Base-by-base conservation (phyloP, 2,329 filamentous ascomycete genomes). In the Nothophaeocryptopus gaeumannii region DNA sequence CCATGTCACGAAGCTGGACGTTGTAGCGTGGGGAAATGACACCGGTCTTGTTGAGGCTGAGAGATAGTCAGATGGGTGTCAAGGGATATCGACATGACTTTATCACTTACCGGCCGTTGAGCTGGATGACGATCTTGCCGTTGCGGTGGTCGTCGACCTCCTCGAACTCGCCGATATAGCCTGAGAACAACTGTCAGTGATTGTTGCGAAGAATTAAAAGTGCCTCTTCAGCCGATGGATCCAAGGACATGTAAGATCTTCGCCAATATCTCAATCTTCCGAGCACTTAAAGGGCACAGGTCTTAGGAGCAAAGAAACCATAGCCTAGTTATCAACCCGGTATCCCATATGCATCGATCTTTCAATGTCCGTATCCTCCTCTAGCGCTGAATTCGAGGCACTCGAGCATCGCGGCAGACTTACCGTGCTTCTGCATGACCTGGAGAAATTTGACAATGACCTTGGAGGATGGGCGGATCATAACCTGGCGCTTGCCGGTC, bases 321-420 rank as follows among this genome's bases (percentile, higher is more conserved):
- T 89, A 85, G 86, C 89, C 92, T 96, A 99, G 93, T 97, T 97
- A 97, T 97, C 89, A 96, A 87, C 86, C 91, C 92, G 93, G 93
- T 45, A 48, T 54, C 34, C 33, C 36, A 30, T 44, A 20, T 35
- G 32, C 5, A 45, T 43, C 31, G 5, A 12, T 31, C 31, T 39
- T 10, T 35, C 31, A 30, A 26, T 39, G 8, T 34, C 20, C 13
- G 37, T 34, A 13, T 50, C 56, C 56, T 35, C 45, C 50, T 57
- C 52, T 56, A 55, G 56, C 56, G 54, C 56, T 55, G 54, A 50
- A 35, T 15, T 47, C n/a, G 45, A 59, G 47, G 14, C 50, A 42
- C 54, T 13, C 8, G 12, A 38, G 48, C 40, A 38, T 26, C 33
- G 41, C 33, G 34, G 35, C 11, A 26, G 41, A 88, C 90, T 63